These are phyloP conservation scores for Physaria fendleri DNA, from an alignment of 345 rosid genomes.

Conservation along the genomic window DNA sequence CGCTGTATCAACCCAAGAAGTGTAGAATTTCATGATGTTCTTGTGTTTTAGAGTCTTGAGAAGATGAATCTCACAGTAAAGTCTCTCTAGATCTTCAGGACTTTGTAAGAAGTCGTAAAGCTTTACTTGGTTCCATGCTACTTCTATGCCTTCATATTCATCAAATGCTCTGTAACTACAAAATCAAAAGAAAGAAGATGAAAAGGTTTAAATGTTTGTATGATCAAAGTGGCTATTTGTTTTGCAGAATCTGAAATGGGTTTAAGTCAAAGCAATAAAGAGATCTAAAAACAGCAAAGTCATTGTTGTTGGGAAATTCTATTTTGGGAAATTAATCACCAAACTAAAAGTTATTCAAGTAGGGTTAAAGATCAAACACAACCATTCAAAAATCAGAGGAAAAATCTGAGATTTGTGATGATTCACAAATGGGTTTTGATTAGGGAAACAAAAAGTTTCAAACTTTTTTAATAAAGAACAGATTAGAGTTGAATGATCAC, in stretches of 20 bases:
- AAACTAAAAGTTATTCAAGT: constrained; percentile 12
- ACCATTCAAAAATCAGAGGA: neutral
- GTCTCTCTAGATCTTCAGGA: constrained; percentile 79
- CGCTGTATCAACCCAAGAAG: constrained; percentile 77
- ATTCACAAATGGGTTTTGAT: constrained; percentile 10
- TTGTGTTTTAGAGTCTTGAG: constrained; percentile 87
- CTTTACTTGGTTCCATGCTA: constrained; percentile 96
- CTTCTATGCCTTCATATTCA: constrained; percentile 91
- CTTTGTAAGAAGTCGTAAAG: constrained; percentile 72
- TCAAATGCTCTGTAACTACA: constrained; percentile 91
- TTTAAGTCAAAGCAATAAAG: constrained; percentile 9
- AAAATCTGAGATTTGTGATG: neutral
- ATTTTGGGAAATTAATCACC: neutral
- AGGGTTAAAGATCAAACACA: neutral
- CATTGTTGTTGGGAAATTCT: neutral
- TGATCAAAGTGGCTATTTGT: neutral
- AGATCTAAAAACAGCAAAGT: constrained; percentile 14
- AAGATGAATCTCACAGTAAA: constrained; percentile 88
- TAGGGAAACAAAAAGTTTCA: constrained; percentile 3
- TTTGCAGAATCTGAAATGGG: neutral
- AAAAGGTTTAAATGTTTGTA: neutral
- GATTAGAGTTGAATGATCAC: neutral
- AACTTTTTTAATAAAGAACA: constrained; percentile 8
- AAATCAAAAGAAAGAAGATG: neutral
- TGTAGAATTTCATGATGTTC: constrained; percentile 80